Evolutionary conservation across 140 eudicot species (phyloP).

Genomic region (Stevia rebaudiana): DNA sequence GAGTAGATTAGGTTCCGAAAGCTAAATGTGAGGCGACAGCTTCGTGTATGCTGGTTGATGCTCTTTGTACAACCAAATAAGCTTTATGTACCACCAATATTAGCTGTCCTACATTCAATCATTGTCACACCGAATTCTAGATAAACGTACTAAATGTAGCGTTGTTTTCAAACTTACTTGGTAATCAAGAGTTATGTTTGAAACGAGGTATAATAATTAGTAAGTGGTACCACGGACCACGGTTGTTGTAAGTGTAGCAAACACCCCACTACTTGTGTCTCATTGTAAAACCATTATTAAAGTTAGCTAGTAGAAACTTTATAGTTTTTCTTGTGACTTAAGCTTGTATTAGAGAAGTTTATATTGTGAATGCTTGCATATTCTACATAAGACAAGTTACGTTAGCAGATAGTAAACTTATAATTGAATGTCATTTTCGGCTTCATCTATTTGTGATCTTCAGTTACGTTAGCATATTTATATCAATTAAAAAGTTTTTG

Average conservation of each 20-base stretch:
- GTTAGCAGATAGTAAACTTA: background rate
- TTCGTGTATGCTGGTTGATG: no score
- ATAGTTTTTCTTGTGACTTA: background rate
- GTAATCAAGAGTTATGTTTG: background rate
- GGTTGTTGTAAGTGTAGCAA: background rate
- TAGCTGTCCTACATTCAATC: constrained; percentile 2
- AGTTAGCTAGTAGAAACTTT: no score
- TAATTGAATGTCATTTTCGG: background rate
- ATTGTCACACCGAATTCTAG: constrained; percentile 3
- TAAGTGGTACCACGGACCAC: background rate
- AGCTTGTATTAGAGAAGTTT: background rate
- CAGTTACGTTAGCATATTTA: background rate
- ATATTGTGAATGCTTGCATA: background rate
- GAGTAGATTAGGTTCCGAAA: no score
- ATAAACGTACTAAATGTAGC: background rate
- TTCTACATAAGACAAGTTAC: background rate
- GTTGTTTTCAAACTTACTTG: background rate
- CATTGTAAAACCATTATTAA: no score
- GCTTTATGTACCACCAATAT: background rate
- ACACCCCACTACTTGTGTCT: no score
- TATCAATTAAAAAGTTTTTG: background rate
- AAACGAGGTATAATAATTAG: constrained; percentile 9
- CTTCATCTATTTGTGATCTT: constrained; percentile 1
- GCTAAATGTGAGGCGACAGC: no score
- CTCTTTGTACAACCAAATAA: no score